phyloP scores from a whole-genome alignment of 2,329 filamentous ascomycete species.

The Beauveria sp. region DNA sequence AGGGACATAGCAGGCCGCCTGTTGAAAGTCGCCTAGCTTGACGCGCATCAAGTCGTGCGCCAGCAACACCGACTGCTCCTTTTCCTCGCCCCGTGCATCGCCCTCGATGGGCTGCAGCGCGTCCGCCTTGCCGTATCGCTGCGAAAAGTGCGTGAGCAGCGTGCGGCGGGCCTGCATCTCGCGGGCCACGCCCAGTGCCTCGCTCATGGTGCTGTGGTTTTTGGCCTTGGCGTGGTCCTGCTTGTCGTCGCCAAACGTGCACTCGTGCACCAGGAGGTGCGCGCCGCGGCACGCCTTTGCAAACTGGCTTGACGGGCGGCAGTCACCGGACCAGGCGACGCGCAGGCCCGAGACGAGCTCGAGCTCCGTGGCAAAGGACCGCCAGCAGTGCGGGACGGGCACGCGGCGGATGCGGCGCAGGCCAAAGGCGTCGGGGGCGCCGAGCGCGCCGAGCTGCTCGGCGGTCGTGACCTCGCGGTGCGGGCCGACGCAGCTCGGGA shows the following conservation, averaged over 20 bases:
- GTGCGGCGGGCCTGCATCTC: constrained; percentile 74
- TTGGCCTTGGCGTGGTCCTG: constrained; percentile 71
- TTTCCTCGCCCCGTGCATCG: not conserved
- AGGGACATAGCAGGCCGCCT: constrained; percentile 55
- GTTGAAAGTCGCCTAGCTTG: constrained; percentile 60
- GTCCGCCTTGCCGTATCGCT: constrained; percentile 71
- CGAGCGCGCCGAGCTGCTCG: constrained; percentile 25
- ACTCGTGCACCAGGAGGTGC: constrained; percentile 88
- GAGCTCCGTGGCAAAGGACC: constrained; percentile 67
- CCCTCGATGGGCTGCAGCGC: constrained; percentile 25
- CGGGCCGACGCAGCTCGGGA: constrained; percentile 21
- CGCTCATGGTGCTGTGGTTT: constrained; percentile 81
- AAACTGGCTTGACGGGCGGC: constrained; percentile 68
- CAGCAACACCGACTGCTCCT: constrained; percentile 44
- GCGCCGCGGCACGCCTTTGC: constrained; percentile 61
- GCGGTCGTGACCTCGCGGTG: constrained; percentile 20
- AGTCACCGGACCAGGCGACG: constrained; percentile 90
- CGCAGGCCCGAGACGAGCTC: constrained; percentile 76
- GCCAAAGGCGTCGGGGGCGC: constrained; percentile 41
- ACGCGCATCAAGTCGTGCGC: constrained; percentile 77
- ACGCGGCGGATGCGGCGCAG: constrained; percentile 61
- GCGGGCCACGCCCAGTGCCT: constrained; percentile 71
- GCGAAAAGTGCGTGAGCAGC: constrained; percentile 88
- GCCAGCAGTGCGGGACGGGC: constrained; percentile 69
- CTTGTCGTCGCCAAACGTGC: constrained; percentile 88